Percentiles rank a stretch among this genome's conserved stretches.
Evolutionary conservation across 176 grass and related monocot species (phyloP).

Genomic region (Zoysia pacifica): DNA sequence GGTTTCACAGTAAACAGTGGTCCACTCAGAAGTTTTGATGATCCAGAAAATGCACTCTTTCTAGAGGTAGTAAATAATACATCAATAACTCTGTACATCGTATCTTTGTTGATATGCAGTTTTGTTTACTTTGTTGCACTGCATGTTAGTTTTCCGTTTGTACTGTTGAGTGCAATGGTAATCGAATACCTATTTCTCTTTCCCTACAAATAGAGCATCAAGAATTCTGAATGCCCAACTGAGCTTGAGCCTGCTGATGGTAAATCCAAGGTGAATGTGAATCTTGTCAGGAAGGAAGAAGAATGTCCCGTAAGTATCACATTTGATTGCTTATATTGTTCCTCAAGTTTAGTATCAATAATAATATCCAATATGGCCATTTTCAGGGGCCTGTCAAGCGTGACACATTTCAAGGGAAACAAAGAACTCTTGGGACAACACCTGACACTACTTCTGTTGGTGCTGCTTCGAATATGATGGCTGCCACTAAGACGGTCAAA

Average conservation of each 20-base stretch:
- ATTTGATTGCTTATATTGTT: neutral
- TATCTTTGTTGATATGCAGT: neutral
- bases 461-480: slow-evolving; percentile 23
- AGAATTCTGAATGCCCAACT: slow-evolving; percentile 77
- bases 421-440: slow-evolving; percentile 44
- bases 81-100: slow-evolving; percentile 23
- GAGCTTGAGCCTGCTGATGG: slow-evolving; percentile 72
- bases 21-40: slow-evolving; percentile 83
- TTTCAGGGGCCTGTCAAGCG: slow-evolving; percentile 59
- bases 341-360: neutral
- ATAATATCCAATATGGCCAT: slow-evolving; percentile 2
- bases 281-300: slow-evolving; percentile 59
- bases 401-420: slow-evolving; percentile 60
- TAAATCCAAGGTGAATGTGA: slow-evolving; percentile 56
- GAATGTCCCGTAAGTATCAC: slow-evolving; percentile 48
- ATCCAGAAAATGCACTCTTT: slow-evolving; percentile 82
- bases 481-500: slow-evolving; percentile 38
- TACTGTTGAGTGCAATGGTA: slow-evolving; percentile 12
- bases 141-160: slow-evolving; percentile 8
- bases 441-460: slow-evolving; percentile 35
- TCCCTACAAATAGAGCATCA: slow-evolving; percentile 63
- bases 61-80: slow-evolving; percentile 52
- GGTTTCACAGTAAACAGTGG: slow-evolving; percentile 92
- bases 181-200: neutral
- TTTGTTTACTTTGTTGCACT: neutral